Conservation (phyloP, 2,329 filamentous ascomycete species). For the Fusarium buxicola region DNA sequence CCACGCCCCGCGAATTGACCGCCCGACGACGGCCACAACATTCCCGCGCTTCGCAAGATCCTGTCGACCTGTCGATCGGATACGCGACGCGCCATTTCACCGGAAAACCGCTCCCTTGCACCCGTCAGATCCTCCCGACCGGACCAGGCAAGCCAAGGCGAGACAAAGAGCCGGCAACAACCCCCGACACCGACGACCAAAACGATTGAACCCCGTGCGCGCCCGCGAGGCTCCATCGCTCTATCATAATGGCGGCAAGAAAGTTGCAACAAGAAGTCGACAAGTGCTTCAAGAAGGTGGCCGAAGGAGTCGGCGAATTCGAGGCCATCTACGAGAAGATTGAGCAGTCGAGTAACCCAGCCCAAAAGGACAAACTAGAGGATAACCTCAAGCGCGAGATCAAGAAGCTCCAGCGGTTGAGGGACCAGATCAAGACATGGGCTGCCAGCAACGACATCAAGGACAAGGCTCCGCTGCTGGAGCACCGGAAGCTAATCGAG, state of each 20-base stretch:
- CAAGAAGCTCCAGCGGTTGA: slow-evolving; percentile 97
- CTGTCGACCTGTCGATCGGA: slow-evolving; percentile 15
- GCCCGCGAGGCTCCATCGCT: slow-evolving; percentile 33
- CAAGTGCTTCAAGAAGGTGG: slow-evolving; percentile 99
- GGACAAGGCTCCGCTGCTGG: slow-evolving; percentile 94
- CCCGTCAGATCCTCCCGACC: slow-evolving; percentile 21
- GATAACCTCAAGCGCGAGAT: slow-evolving; percentile 99
- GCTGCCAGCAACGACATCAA: slow-evolving; percentile 98
- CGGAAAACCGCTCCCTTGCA: slow-evolving; percentile 24
- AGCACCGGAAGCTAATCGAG: slow-evolving; percentile 96
- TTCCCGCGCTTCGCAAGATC: slow-evolving; percentile 24
- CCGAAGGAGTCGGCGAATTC: slow-evolving; percentile 91
- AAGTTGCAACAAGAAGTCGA: slow-evolving; percentile 99
- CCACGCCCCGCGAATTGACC: slow-evolving; percentile 39
- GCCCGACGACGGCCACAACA: slow-evolving; percentile 22
- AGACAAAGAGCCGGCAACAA: slow-evolving; percentile 25
- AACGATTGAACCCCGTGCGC: slow-evolving; percentile 23
- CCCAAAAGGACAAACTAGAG: slow-evolving; percentile 98
- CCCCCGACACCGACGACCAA: slow-evolving; percentile 13
- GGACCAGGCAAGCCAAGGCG: slow-evolving; percentile 24
- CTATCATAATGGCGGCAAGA: slow-evolving; percentile 83
- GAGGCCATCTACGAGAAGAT: slow-evolving; percentile 99
- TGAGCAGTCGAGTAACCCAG: slow-evolving; percentile 87
- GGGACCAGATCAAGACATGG: slow-evolving; percentile 99
- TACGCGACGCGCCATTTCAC: slow-evolving; percentile 30